Conservation (phyloP, 2,329 filamentous ascomycete genomes). For the Fusarium sterilihyphosum region DNA sequence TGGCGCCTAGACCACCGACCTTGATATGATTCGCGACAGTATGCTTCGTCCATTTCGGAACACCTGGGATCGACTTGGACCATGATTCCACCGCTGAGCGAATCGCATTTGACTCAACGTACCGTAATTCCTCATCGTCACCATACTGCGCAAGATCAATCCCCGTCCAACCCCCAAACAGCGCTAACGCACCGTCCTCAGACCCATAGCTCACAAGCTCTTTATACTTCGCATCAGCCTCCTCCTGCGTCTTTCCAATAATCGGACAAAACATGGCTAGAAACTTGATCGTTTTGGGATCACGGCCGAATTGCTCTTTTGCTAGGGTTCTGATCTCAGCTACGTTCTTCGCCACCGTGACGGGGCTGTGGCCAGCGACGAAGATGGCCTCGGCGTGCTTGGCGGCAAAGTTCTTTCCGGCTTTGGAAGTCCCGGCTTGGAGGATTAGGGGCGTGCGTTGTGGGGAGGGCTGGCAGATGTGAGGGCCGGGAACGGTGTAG, state of each 20-base stretch:
- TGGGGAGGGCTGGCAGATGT: constrained; percentile 72
- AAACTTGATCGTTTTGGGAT: constrained; percentile 72
- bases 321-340: constrained; percentile 70
- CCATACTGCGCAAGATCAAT: constrained; percentile 65
- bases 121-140: constrained; percentile 71
- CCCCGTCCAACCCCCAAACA: constrained; percentile 81
- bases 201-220: constrained; percentile 70
- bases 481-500: constrained; percentile 72
- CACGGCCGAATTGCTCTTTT: constrained; percentile 61
- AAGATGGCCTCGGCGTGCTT: constrained; percentile 79
- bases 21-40: constrained; percentile 75
- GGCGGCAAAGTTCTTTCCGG: constrained; percentile 73
- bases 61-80: constrained; percentile 64
- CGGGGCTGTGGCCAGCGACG: constrained; percentile 71
- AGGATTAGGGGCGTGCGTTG: constrained; percentile 76
- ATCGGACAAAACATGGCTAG: constrained; percentile 73
- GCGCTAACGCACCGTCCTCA: constrained; percentile 70
- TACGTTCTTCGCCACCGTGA: constrained; percentile 69
- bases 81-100: constrained; percentile 61
- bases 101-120: constrained; percentile 71
- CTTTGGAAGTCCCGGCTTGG: constrained; percentile 74
- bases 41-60: constrained; percentile 76
- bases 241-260: constrained; percentile 71
- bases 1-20: constrained; percentile 73
- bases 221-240: constrained; percentile 70